These are phyloP conservation scores for Aspergillus sclerotiicarbonarius DNA, from an alignment of 495 filamentous ascomycete species.

Conservation along the genomic window DNA sequence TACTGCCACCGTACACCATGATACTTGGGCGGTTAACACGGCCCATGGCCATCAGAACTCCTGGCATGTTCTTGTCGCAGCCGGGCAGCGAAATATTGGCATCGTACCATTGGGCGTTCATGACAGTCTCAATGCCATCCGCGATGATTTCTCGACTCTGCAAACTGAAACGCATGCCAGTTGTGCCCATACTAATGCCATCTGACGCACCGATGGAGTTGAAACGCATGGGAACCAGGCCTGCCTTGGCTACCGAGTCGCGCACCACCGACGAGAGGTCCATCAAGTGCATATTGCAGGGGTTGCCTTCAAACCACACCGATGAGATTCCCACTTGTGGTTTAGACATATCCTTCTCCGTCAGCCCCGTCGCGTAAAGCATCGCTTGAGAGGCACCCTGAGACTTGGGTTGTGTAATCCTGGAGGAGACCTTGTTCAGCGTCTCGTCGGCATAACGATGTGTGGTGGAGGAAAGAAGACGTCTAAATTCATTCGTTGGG, in stretches of 20 bases:
- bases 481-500: not conserved
- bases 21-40: slow-evolving; percentile 87
- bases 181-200: slow-evolving; percentile 57
- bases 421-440: slow-evolving; percentile 77
- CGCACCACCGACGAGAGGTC: slow-evolving; percentile 79
- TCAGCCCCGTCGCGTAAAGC: slow-evolving; percentile 92
- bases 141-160: slow-evolving; percentile 96
- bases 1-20: slow-evolving; percentile 97
- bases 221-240: slow-evolving; percentile 85
- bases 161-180: slow-evolving; percentile 87
- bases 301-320: slow-evolving; percentile 85
- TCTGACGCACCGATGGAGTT: slow-evolving; percentile 94
- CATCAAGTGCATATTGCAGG: slow-evolving; percentile 98
- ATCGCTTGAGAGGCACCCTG: slow-evolving; percentile 98
- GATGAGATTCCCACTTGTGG: slow-evolving; percentile 97
- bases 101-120: slow-evolving; percentile 99
- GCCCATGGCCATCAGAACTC: slow-evolving; percentile 97
- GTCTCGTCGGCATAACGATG: slow-evolving; percentile 21
- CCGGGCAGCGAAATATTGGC: slow-evolving; percentile 98
- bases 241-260: slow-evolving; percentile 78
- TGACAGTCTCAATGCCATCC: slow-evolving; percentile 97
- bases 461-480: not conserved
- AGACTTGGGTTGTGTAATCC: slow-evolving; percentile 92
- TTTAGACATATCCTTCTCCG: slow-evolving; percentile 82
- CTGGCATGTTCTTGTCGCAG: slow-evolving; percentile 99